Evolutionary conservation across 129 eudicot species (phyloP).

Genomic region (Pittosporum tobira): DNA sequence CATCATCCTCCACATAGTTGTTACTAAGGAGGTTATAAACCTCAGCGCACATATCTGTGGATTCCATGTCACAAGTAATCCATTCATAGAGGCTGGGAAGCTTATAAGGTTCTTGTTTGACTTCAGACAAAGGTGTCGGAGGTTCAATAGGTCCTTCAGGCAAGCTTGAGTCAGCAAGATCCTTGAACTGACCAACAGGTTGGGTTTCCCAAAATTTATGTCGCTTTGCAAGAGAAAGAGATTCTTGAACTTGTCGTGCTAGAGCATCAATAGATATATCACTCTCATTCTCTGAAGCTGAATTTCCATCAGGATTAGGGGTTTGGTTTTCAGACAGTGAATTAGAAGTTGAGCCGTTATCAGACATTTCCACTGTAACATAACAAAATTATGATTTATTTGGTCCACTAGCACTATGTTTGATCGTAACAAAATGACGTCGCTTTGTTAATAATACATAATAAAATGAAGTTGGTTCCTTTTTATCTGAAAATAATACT

Average conservation of each 20-base stretch:
- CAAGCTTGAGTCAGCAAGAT: slow-evolving; percentile 36
- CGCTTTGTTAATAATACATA: no score
- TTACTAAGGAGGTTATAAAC: slow-evolving; percentile 49
- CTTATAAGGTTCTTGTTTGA: slow-evolving; percentile 62
- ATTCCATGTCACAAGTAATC: slow-evolving; percentile 59
- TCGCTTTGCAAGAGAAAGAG: slow-evolving; percentile 35
- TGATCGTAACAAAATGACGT: slow-evolving; percentile 8
- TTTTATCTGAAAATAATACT: no score
- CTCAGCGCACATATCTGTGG: slow-evolving; percentile 45
- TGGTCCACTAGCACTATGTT: slow-evolving; percentile 1
- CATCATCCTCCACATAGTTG: slow-evolving; percentile 64
- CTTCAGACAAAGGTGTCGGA: slow-evolving; percentile 46
- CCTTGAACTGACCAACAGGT: slow-evolving; percentile 69
- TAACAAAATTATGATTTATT: not conserved
- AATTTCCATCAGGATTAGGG: slow-evolving; percentile 24
- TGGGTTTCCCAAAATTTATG: slow-evolving; percentile 71
- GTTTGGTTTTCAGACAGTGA: slow-evolving; percentile 21
- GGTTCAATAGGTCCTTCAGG: slow-evolving; percentile 57
- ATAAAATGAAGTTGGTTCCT: no score
- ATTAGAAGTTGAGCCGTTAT: slow-evolving; percentile 23
- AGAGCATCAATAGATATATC: slow-evolving; percentile 29
- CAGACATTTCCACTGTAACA: slow-evolving; percentile 31
- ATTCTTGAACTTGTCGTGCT: slow-evolving; percentile 40
- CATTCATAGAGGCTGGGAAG: slow-evolving; percentile 49
- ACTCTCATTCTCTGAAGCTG: slow-evolving; percentile 21